Conservation (phyloP, 257 asterid species). For the Paulownia fortunei region DNA sequence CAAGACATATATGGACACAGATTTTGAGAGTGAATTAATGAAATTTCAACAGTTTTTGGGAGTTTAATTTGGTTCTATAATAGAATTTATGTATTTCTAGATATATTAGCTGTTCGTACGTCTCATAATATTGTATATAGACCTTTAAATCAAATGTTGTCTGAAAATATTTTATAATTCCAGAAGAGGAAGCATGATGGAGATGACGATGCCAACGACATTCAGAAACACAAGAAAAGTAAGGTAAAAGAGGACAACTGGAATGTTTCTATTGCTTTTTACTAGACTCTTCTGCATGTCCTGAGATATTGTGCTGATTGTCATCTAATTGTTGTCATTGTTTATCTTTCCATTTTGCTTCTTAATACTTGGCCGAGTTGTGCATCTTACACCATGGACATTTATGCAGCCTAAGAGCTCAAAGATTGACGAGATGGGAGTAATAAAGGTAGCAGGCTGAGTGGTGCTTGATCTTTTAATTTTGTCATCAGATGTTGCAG, state of each 20-base stretch:
- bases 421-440: conserved; percentile 65
- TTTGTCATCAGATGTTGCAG: conserved; percentile 52
- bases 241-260: conserved; percentile 44
- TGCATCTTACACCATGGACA: conserved; percentile 33
- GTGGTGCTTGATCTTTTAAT: conserved; percentile 37
- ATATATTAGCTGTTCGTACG: neutral
- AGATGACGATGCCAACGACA: conserved; percentile 54
- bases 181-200: conserved; percentile 73
- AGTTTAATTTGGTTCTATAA: conserved; percentile 19
- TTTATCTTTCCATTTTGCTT: neutral
- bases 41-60: conserved; percentile 14
- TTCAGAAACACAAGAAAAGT: conserved; percentile 64
- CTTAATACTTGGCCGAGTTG: neutral
- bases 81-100: conserved; percentile 3
- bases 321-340: neutral
- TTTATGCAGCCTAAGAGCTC: conserved; percentile 65
- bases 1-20: neutral
- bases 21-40: conserved; percentile 6
- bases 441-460: conserved; percentile 65
- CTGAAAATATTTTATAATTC: conserved; percentile 20
- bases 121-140: conserved; percentile 20
- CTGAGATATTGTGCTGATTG: neutral
- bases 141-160: conserved; percentile 9
- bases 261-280: neutral
- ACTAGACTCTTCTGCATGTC: neutral